Evolutionary conservation across 345 rosid species (phyloP), one percentile per base, ranked within the genome.

Genomic region (Populus simonii): DNA sequence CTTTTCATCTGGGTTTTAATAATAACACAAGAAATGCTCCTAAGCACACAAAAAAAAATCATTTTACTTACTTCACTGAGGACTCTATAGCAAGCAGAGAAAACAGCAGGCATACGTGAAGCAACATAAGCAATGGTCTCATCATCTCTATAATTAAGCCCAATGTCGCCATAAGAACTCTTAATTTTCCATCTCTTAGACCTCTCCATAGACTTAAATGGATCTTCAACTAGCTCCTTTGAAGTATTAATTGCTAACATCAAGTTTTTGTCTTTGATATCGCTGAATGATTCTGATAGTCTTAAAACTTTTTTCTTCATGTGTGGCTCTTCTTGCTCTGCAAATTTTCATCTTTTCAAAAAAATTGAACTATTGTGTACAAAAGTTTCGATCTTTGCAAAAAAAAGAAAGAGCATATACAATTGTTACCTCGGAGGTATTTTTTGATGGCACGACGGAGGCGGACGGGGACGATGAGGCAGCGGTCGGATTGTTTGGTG

Each of bases 101-200:
- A 92, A 22, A 94, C 97, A 5, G 97, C 95, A 9, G 97, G 99
- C 99, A 96, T 96, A 73, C 98, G 92, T 35, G 98, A 92, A 79
- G 98, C 99, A 23, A 91, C 85, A 77, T 96, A 96, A 70, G 99
- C 99, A 6, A 88, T 85, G 13, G 97, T 90, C 90, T 96, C 93
- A 17, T 90, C 94, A 35, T 93, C 97, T 55, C 83, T 84, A 81
- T 93, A 96, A 76, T 80, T 72, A 23, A 96, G 82, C 10, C 98
- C 99, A 23, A 92, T 91, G 47, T 93, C 97, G 9, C 99, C 98
- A 47, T 93, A 93, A 61, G 88, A 76, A 45, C 93, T 93, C 84
- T 86, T 92, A 73, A 96, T 86, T 86, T 92, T 96, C 98, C 99
- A 96, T 23, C 98, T 83, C 82, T 89, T 85, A 12, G 94, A 87